Conservation (phyloP, 1,284 basidiomycete species). For the Cystobasidium sp. region DNA sequence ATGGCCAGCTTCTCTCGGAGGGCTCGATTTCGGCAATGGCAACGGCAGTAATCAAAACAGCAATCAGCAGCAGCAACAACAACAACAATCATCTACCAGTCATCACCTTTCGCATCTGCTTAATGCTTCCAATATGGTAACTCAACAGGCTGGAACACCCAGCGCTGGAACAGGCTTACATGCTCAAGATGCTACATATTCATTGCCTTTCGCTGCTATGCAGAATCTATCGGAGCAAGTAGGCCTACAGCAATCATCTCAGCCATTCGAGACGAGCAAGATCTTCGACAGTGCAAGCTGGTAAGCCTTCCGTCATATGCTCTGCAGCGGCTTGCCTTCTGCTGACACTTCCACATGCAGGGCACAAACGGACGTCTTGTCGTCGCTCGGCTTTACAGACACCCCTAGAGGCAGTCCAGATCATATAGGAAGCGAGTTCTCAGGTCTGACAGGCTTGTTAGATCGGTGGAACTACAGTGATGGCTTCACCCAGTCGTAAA, state of each 20-base stretch:
- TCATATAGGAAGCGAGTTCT: slow-evolving; percentile 19
- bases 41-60: not conserved
- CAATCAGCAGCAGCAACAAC: not conserved
- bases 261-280: slow-evolving; percentile 30
- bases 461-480: slow-evolving; percentile 40
- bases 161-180: slow-evolving; percentile 4
- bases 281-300: slow-evolving; percentile 39
- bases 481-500: slow-evolving; percentile 13
- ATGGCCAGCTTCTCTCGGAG: slow-evolving; percentile 6
- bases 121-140: not conserved
- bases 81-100: slow-evolving; percentile 1
- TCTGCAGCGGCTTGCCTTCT: not conserved
- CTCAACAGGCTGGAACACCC: slow-evolving; percentile 6
- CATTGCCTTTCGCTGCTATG: slow-evolving; percentile 22
- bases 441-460: slow-evolving; percentile 28
- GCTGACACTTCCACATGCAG: not conserved
- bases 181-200: slow-evolving; percentile 10
- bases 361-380: slow-evolving; percentile 39
- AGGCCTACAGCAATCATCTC: slow-evolving; percentile 19
- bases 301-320: not conserved
- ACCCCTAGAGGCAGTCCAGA: slow-evolving; percentile 22
- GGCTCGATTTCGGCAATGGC: not conserved
- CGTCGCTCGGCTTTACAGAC: slow-evolving; percentile 31
- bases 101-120: slow-evolving; percentile 9
- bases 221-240: slow-evolving; percentile 33